phyloP scores from a whole-genome alignment of 1,284 basidiomycete genomes.

The Omphalotus olearius region DNA sequence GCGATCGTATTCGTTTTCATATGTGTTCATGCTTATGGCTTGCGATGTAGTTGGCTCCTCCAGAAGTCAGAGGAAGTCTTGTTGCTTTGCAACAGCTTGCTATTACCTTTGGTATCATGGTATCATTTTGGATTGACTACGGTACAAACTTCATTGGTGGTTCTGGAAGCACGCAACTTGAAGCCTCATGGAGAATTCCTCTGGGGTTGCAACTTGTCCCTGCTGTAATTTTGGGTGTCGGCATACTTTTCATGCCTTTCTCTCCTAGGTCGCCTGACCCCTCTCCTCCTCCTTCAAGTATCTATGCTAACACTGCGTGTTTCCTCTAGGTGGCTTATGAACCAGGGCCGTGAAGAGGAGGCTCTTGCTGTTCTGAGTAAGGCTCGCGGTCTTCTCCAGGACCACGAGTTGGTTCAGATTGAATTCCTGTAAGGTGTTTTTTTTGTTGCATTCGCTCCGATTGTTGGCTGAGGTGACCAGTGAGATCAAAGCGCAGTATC shows the following conservation, averaged over 20 bases:
- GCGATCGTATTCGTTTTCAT: neutral
- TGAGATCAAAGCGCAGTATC: constrained; percentile 74
- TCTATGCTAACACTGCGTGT: neutral
- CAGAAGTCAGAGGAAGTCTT: constrained; percentile 78
- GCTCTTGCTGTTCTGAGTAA: constrained; percentile 60
- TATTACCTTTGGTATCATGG: constrained; percentile 68
- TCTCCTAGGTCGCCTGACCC: constrained; percentile 47
- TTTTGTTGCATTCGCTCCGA: neutral
- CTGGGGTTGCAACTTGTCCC: constrained; percentile 75
- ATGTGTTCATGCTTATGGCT: constrained; percentile 19
- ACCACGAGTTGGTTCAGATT: constrained; percentile 67
- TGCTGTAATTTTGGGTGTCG: constrained; percentile 60
- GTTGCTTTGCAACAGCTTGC: constrained; percentile 81
- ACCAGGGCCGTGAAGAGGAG: constrained; percentile 72
- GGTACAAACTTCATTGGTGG: constrained; percentile 74
- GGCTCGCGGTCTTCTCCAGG: constrained; percentile 52
- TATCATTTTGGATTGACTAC: constrained; percentile 80
- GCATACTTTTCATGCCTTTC: constrained; percentile 68
- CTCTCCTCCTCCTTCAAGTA: constrained; percentile 7
- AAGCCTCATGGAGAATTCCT: constrained; percentile 77
- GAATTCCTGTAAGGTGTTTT: constrained; percentile 64
- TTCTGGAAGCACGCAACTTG: constrained; percentile 45
- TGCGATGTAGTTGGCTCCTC: constrained; percentile 52
- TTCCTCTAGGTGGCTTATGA: constrained; percentile 60
- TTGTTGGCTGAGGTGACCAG: constrained; percentile 25